Evolutionary conservation across 2,329 filamentous ascomycete species (phyloP).

Genomic region (Trichoderma aggressivum): DNA sequence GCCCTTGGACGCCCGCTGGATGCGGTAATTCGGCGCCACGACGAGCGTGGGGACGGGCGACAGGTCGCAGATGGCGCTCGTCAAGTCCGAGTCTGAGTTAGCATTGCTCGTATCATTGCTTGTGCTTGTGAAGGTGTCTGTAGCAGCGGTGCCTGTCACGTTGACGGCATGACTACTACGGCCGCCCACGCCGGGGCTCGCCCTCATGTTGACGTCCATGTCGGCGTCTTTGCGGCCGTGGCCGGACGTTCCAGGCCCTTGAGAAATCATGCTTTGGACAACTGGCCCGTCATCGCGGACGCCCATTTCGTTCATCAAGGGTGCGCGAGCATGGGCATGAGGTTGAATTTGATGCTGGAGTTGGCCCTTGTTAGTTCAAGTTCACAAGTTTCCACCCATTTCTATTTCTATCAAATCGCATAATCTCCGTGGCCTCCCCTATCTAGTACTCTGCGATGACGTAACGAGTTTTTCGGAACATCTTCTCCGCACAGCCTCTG

Average conservation of each 20-base stretch:
- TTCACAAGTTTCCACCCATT: not conserved
- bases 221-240: not conserved
- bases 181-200: not conserved
- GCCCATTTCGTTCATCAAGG: not conserved
- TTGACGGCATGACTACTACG: not conserved
- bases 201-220: not conserved
- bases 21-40: constrained; percentile 30
- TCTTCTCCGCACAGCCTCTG: not conserved
- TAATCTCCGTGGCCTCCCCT: constrained; percentile 1
- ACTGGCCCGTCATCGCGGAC: constrained; percentile 2
- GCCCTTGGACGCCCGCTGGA: constrained; percentile 30
- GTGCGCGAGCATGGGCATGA: not conserved
- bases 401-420: not conserved
- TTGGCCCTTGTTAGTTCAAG: not conserved
- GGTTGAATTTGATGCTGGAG: not conserved
- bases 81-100: not conserved
- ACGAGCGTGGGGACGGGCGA: constrained; percentile 32
- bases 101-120: not conserved
- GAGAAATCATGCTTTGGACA: constrained; percentile 1
- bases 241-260: not conserved
- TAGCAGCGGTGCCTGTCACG: not conserved
- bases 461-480: not conserved
- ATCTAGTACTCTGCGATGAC: not conserved
- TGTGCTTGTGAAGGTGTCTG: not conserved
- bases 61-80: not conserved